phyloP scores from a whole-genome alignment of 805 yeast genomes.

The Wickerhamomyces bisporus region DNA sequence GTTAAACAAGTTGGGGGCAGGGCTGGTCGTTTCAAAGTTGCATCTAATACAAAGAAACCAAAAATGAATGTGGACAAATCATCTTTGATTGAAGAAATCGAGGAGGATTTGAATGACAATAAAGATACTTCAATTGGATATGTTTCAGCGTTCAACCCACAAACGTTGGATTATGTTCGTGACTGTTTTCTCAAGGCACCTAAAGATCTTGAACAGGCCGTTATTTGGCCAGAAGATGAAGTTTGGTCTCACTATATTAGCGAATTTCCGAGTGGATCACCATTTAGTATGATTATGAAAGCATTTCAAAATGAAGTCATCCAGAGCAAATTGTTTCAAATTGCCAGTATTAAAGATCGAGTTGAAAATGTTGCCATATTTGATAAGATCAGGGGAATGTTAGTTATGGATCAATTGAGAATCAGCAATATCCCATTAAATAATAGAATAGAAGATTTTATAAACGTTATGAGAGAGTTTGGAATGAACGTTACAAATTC shows the following conservation, averaged over 20 bases:
- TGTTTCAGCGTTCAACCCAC: slow-evolving; percentile 47
- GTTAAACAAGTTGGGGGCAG: slow-evolving; percentile 94
- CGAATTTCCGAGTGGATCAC: slow-evolving; percentile 47
- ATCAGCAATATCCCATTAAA: slow-evolving; percentile 62
- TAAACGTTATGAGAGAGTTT: slow-evolving; percentile 47
- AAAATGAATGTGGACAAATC: too few relatives aligned
- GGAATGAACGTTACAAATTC: slow-evolving; percentile 30
- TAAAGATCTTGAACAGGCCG: slow-evolving; percentile 51
- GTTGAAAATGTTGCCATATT: slow-evolving; percentile 33
- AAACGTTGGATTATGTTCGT: slow-evolving; percentile 41
- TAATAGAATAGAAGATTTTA: slow-evolving; percentile 37
- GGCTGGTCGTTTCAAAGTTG: slow-evolving; percentile 74
- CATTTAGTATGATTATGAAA: slow-evolving; percentile 40
- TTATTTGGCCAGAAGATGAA: slow-evolving; percentile 74
- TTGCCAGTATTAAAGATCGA: slow-evolving; percentile 36
- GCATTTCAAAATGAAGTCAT: slow-evolving; percentile 38
- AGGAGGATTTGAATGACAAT: slow-evolving; percentile 5
- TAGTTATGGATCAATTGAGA: slow-evolving; percentile 52
- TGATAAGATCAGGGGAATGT: slow-evolving; percentile 34
- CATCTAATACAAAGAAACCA: slow-evolving; percentile 12
- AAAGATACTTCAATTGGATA: slow-evolving; percentile 34
- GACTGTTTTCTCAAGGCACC: slow-evolving; percentile 47
- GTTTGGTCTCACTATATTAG: slow-evolving; percentile 65
- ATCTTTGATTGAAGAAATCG: not conserved
- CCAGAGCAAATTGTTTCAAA: slow-evolving; percentile 26